A percentile compares a stretch with the other conserved stretches of the same genome.
Conservation (phyloP, 305 asterid species). For the Caryopteris hybrid region DNA sequence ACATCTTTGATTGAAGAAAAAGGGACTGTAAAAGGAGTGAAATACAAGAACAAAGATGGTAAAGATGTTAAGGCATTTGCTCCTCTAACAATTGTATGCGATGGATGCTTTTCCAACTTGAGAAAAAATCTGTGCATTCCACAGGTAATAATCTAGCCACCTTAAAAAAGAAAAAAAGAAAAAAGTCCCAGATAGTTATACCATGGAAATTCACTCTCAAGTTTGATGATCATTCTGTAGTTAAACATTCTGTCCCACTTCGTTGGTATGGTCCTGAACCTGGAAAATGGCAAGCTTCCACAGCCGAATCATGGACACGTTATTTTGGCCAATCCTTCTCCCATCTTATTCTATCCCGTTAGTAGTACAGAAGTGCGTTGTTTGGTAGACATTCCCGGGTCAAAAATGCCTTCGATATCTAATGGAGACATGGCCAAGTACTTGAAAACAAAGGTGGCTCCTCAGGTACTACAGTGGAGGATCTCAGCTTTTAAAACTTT, state of each 20-base stretch:
- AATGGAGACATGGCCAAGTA: conserved; percentile 47
- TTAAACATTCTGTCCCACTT: conserved; percentile 44
- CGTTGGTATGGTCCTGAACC: conserved; percentile 43
- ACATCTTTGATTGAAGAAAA: conserved; percentile 48
- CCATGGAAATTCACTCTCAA: too few relatives aligned
- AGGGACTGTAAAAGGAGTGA: conserved; percentile 49
- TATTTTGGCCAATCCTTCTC: conserved; percentile 45
- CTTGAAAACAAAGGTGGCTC: conserved; percentile 39
- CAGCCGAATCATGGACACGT: conserved; percentile 51
- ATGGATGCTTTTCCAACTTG: conserved; percentile 52
- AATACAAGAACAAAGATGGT: conserved; percentile 47
- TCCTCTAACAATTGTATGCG: conserved; percentile 52
- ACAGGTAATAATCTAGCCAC: conserved; percentile 23
- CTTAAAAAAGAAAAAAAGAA: too few relatives aligned
- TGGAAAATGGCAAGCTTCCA: conserved; percentile 44
- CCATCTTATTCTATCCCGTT: conserved; percentile 45
- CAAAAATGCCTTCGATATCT: conserved; percentile 38
- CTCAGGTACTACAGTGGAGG: conserved; percentile 39
- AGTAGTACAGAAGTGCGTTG: conserved; percentile 49
- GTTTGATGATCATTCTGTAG: conserved; percentile 25
- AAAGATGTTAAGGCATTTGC: conserved; percentile 36
- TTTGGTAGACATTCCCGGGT: conserved; percentile 44
- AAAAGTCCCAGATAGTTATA: too few relatives aligned
- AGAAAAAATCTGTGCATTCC: conserved; percentile 52
- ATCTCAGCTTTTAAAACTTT: neutral